Evolutionary conservation across 2,329 filamentous ascomycete species (phyloP), one percentile per base, ranked within the genome.

Genomic region (Aspergillus sp.): DNA sequence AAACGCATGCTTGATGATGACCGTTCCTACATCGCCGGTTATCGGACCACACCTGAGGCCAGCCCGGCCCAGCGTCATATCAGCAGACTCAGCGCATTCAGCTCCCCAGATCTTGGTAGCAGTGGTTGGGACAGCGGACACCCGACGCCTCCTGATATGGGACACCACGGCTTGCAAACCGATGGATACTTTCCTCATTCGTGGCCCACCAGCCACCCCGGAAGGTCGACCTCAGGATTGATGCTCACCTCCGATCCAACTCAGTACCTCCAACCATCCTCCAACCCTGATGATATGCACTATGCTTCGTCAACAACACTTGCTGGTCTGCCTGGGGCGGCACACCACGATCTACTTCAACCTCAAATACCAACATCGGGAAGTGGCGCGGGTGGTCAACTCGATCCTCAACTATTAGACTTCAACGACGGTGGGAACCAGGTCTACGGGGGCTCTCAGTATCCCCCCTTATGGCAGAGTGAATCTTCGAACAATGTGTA

Each of bases 171-270:
- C 14, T 35, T 70, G 23, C 55, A 64, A 25, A 25, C 46, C 35
- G 59, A 59, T 5, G 43, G 59, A 12, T 77, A 79, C 50, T 72
- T 79, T 46, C 75, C 72, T 60, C 81, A 81, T 2, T 77, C 79
- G 1, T 86, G 82, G 76, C 78, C 82, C 50, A 74, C 77, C 50
- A 77, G 73, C 40, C 82, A 84, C 64, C 81, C 83, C 41, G 79
- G 81, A 23, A 75, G 77, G 55, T 75, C 77, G 4, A 66, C 80
- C 53, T 79, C 81, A 19, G 70, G 76, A 58, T 76, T 77, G 33
- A 79, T 82, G 63, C 73, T 73, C 17, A 72, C 77, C 40, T 70
- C 70, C 17, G 76, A 79, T 49, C 76, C 77, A 55, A 76, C 78
- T 33, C 79, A 82, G 46, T 84, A 83, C 66, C 81, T 82, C 62